Conservation (phyloP, 2,329 filamentous ascomycete genomes). For the Stagonosporopsis tanaceti region DNA sequence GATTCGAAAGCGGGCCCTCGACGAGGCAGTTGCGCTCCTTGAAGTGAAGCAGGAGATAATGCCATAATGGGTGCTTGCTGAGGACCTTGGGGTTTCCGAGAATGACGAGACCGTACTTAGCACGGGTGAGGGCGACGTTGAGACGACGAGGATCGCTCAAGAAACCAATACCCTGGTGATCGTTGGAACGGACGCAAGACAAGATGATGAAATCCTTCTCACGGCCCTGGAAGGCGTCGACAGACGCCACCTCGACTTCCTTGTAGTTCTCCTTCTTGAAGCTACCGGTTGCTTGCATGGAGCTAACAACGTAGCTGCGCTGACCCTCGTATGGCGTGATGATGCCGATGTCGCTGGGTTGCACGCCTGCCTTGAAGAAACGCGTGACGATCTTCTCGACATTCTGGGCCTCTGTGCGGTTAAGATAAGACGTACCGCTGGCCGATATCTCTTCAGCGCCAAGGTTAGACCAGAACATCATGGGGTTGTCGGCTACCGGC, state of each 20-base stretch:
- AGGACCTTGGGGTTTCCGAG: constrained; percentile 97
- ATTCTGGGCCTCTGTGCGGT: constrained; percentile 94
- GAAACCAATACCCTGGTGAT: constrained; percentile 99
- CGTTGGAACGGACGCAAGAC: constrained; percentile 97
- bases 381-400: constrained; percentile 98
- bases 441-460: constrained; percentile 98
- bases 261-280: constrained; percentile 99
- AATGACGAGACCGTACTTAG: constrained; percentile 95
- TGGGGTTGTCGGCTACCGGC: constrained; percentile 91
- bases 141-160: constrained; percentile 95
- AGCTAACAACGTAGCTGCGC: constrained; percentile 96
- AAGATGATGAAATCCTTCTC: constrained; percentile 99
- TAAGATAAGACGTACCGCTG: constrained; percentile 96
- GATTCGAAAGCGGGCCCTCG: constrained; percentile 90
- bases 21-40: constrained; percentile 96
- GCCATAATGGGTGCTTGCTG: constrained; percentile 97
- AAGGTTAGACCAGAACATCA: constrained; percentile 99
- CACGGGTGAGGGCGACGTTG: constrained; percentile 95
- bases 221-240: constrained; percentile 97
- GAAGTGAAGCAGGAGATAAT: constrained; percentile 92
- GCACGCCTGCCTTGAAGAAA: constrained; percentile 99
- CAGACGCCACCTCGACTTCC: constrained; percentile 96
- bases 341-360: constrained; percentile 91
- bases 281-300: constrained; percentile 97
- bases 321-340: constrained; percentile 99